A percentile compares a stretch with the other conserved stretches of the same genome.
These are phyloP conservation scores for Mortierella sp. DNA, from an alignment of 371 early-diverging fungal species.

Conservation along the genomic window DNA sequence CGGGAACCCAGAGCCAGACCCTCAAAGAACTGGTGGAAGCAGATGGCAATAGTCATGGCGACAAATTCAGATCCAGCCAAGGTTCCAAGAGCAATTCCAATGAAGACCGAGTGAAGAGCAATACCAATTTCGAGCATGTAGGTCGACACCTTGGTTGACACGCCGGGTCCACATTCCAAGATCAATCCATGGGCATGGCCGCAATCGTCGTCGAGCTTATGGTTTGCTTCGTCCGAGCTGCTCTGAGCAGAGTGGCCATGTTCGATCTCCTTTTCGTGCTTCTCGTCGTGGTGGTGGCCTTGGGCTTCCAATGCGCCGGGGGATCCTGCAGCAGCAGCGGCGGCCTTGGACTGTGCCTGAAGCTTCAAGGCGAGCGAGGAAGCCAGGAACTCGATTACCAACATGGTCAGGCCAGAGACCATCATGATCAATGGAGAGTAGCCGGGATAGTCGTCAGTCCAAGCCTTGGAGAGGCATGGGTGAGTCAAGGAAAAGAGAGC, in stretches of 20 bases:
- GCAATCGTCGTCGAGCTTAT: conserved; percentile 16
- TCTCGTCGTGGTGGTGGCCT: conserved; percentile 3
- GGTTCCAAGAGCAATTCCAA: conserved; percentile 85
- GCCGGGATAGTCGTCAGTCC: conserved; percentile 57
- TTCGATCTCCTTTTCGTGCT: conserved; percentile 15
- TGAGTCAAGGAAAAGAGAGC: conserved; percentile 57
- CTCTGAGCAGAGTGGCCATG: not conserved
- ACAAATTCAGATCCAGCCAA: conserved; percentile 71
- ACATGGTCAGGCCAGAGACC: conserved; percentile 64
- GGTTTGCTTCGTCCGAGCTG: not conserved
- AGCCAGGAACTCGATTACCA: conserved; percentile 63
- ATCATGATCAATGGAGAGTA: conserved; percentile 66
- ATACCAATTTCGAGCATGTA: conserved; percentile 88
- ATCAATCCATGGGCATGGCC: conserved; percentile 38
- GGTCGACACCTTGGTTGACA: conserved; percentile 44
- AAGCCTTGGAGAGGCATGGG: conserved; percentile 57
- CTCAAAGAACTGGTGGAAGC: conserved; percentile 94
- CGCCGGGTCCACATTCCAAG: conserved; percentile 31
- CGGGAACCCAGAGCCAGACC: conserved; percentile 86
- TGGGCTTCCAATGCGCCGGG: conserved; percentile 12
- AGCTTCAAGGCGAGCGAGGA: conserved; percentile 50
- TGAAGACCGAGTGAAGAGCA: conserved; percentile 86
- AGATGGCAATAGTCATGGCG: conserved; percentile 81
- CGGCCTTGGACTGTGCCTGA: conserved; percentile 29
- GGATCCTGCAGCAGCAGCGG: conserved; percentile 12